phyloP scores from a whole-genome alignment of 1,284 basidiomycete species.

The Malassezia equina region DNA sequence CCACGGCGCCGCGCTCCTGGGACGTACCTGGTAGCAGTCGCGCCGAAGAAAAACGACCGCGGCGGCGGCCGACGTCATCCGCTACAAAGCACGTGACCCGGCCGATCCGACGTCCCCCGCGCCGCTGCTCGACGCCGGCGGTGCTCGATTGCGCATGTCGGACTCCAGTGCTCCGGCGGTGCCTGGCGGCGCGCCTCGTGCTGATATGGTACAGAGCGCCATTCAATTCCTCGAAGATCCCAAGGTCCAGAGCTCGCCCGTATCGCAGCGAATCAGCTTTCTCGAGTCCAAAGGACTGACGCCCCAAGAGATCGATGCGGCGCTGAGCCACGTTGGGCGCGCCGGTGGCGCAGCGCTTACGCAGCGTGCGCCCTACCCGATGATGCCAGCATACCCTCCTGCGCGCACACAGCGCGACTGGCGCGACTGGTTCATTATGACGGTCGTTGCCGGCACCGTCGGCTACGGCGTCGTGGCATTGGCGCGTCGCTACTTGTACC shows the following conservation, averaged over 20 bases:
- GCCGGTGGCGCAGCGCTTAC: constrained; percentile 12
- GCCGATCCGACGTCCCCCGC: background rate
- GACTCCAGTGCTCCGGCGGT: background rate
- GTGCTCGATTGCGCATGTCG: background rate
- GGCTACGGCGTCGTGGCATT: constrained; percentile 78
- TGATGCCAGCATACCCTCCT: constrained; percentile 18
- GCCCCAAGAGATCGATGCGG: constrained; percentile 73
- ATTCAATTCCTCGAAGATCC: constrained; percentile 43
- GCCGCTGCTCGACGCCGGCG: background rate
- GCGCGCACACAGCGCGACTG: constrained; percentile 33
- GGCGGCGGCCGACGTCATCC: background rate
- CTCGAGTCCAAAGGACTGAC: constrained; percentile 85
- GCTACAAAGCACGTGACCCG: background rate
- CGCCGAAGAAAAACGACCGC: background rate
- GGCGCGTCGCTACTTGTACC: constrained; percentile 83
- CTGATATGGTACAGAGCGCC: constrained; percentile 40
- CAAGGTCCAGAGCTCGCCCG: constrained; percentile 60
- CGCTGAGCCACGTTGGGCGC: constrained; percentile 54
- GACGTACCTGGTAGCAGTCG: background rate
- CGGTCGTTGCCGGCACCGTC: constrained; percentile 76
- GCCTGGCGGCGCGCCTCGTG: constrained; percentile 15
- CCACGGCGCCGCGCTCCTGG: background rate
- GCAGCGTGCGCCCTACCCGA: constrained; percentile 21
- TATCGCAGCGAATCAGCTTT: constrained; percentile 80
- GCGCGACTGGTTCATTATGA: constrained; percentile 60